Conservation (phyloP, 306 rosid species). For the Sicyos edulis region DNA sequence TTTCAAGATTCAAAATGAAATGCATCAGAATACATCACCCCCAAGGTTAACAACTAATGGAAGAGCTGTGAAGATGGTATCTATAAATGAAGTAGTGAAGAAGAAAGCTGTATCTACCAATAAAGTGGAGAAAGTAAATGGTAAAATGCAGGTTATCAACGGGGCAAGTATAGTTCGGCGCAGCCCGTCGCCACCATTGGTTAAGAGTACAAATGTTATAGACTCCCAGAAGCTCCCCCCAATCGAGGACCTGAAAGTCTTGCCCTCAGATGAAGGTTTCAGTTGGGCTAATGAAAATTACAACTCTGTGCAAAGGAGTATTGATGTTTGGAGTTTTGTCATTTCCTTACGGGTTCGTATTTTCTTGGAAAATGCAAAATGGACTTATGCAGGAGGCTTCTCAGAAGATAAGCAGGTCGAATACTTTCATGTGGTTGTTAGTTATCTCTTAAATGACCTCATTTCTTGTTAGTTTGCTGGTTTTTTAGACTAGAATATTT, state of each 20-base stretch:
- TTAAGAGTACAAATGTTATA: constrained; percentile 33
- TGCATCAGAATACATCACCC: constrained; percentile 49
- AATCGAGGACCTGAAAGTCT: constrained; percentile 61
- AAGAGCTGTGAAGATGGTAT: constrained; percentile 74
- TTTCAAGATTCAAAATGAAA: constrained; percentile 39
- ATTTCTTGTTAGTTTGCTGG: not conserved
- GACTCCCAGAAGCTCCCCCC: constrained; percentile 54
- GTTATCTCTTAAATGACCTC: constrained; percentile 3
- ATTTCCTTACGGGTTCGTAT: constrained; percentile 70
- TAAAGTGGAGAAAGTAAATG: constrained; percentile 32
- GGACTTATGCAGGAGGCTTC: constrained; percentile 87
- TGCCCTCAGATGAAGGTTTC: constrained; percentile 88
- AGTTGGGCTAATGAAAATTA: constrained; percentile 95
- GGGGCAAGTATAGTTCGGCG: constrained; percentile 54
- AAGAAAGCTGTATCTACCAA: constrained; percentile 36
- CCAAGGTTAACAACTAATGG: constrained; percentile 57
- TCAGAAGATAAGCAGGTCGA: constrained; percentile 78
- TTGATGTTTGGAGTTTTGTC: constrained; percentile 92
- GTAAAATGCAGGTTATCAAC: constrained; percentile 44
- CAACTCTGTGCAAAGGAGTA: constrained; percentile 67
- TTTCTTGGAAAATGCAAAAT: constrained; percentile 71
- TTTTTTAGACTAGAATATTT: not conserved
- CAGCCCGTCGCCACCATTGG: constrained; percentile 30
- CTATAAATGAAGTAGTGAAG: constrained; percentile 56
- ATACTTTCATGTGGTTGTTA: constrained; percentile 19